Conservation (phyloP, 2,329 filamentous ascomycete genomes). For the Cladorrhinum sp. region DNA sequence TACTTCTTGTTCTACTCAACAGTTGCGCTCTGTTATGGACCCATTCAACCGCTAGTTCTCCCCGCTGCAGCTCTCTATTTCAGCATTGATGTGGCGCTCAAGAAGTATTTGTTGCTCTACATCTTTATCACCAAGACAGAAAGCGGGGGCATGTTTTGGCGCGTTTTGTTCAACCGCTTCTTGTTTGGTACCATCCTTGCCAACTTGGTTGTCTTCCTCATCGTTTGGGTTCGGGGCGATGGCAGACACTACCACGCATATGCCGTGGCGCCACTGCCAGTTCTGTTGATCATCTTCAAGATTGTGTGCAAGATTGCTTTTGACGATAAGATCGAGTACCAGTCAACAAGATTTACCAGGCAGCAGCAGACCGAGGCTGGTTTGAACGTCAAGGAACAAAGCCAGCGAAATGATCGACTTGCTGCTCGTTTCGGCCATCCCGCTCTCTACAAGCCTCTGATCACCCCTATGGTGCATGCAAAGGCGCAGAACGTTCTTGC, state of each 20-base stretch:
- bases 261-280: constrained; percentile 68
- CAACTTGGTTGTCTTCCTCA: constrained; percentile 73
- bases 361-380: constrained; percentile 44
- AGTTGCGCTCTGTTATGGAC: constrained; percentile 78
- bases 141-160: constrained; percentile 91
- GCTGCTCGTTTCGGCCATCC: constrained; percentile 84
- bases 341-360: constrained; percentile 61
- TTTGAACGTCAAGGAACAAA: constrained; percentile 48
- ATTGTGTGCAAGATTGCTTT: constrained; percentile 73
- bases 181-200: constrained; percentile 76
- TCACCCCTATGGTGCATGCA: constrained; percentile 92
- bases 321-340: constrained; percentile 78
- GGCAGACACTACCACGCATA: constrained; percentile 60
- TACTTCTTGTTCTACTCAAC: constrained; percentile 95
- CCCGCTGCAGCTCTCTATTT: constrained; percentile 89
- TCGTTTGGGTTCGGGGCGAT: constrained; percentile 68
- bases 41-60: constrained; percentile 82
- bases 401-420: constrained; percentile 63
- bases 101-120: constrained; percentile 93
- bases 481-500: constrained; percentile 83
- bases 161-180: constrained; percentile 87
- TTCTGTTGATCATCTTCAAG: constrained; percentile 82
- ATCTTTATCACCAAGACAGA: constrained; percentile 97
- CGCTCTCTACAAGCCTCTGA: constrained; percentile 81
- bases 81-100: constrained; percentile 77